These are phyloP conservation scores for Euptelea pleiosperma DNA, from an alignment of 164 flowering plant species.

Conservation along the genomic window DNA sequence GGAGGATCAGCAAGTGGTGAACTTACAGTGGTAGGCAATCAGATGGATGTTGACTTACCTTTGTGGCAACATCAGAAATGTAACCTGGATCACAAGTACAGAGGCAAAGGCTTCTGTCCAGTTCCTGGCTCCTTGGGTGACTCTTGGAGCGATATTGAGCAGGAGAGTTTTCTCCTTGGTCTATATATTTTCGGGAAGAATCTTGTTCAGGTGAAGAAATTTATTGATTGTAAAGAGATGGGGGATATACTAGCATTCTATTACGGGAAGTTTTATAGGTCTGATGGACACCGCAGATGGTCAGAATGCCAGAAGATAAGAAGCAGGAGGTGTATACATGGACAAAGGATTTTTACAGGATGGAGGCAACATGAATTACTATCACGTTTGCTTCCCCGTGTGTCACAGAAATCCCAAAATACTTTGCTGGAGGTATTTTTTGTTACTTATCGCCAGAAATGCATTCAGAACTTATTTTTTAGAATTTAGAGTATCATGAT, in stretches of 20 bases:
- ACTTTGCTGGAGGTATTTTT: conserved; percentile 58
- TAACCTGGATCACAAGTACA: conserved; percentile 4
- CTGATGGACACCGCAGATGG: conserved; percentile 61
- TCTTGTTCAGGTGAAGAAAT: conserved; percentile 53
- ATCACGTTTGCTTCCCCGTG: conserved; percentile 53
- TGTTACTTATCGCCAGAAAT: not conserved
- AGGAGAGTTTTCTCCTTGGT: conserved; percentile 68
- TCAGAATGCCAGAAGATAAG: conserved; percentile 55
- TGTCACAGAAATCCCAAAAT: conserved; percentile 43
- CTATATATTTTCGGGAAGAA: conserved; percentile 88
- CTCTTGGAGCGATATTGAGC: conserved; percentile 67
- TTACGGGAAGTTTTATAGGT: conserved; percentile 73
- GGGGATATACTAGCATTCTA: conserved; percentile 67
- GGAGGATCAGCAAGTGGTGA: not conserved
- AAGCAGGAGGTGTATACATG: conserved; percentile 52
- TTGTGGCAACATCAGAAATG: not conserved
- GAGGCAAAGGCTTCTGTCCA: conserved; percentile 15
- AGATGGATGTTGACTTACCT: conserved; percentile 13
- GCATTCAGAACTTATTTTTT: not conserved
- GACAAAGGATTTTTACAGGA: conserved; percentile 77
- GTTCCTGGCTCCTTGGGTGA: conserved; percentile 47
- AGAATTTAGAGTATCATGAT: not conserved
- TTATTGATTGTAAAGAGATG: conserved; percentile 60
- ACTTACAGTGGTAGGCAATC: not conserved
- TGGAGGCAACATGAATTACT: conserved; percentile 73